These are phyloP conservation scores for Syzygium oleosum DNA, from an alignment of 345 rosid genomes.

Conservation along the genomic window DNA sequence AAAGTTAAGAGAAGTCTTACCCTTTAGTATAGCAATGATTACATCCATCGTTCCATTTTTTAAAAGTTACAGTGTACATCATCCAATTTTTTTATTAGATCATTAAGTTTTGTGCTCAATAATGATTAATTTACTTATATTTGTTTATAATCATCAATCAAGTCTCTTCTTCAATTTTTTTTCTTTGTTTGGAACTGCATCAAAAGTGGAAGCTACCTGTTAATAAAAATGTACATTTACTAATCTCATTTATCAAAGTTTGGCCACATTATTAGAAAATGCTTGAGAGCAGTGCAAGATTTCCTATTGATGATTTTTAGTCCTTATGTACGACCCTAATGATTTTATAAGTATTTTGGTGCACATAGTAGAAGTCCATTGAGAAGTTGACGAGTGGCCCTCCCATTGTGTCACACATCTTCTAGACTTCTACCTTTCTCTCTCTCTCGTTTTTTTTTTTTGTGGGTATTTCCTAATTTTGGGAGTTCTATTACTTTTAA, in stretches of 20 bases:
- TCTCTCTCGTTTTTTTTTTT: no score
- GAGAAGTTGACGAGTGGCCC: neutral
- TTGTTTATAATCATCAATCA: neutral
- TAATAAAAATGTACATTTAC: neutral
- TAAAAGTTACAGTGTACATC: no score
- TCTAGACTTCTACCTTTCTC: no score
- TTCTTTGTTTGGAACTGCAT: neutral
- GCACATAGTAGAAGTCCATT: neutral
- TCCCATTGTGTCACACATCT: neutral
- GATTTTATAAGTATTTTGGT: neutral
- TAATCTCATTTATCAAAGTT: neutral
- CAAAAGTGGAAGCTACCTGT: neutral
- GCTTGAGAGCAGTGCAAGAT: neutral
- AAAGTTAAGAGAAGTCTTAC: neutral
- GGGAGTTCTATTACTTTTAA: no score
- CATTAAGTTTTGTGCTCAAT: neutral
- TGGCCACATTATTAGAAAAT: neutral
- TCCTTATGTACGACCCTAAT: neutral
- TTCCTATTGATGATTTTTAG: fast-evolving
- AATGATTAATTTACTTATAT: no score
- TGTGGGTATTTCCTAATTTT: no score
- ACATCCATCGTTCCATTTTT: neutral
- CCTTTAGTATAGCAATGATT: neutral
- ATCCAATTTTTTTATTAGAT: neutral
- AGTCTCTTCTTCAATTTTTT: fast-evolving